Evolutionary conservation across 2,329 filamentous ascomycete species (phyloP).

Genomic region (Didymella exigua): DNA sequence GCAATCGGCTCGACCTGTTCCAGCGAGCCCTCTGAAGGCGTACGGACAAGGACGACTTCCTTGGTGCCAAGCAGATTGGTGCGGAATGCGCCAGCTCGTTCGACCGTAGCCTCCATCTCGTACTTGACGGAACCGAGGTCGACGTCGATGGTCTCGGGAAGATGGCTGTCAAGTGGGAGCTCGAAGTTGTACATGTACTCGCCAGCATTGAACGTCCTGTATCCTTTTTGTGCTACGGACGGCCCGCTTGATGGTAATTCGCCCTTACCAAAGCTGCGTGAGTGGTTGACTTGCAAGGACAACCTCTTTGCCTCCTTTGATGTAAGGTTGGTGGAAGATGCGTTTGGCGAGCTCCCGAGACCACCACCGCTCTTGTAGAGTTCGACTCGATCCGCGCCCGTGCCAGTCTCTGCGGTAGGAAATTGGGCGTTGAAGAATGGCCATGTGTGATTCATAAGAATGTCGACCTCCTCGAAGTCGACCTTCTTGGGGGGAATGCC

Average conservation of each 20-base stretch:
- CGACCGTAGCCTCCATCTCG: slow-evolving; percentile 82
- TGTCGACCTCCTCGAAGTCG: slow-evolving; percentile 82
- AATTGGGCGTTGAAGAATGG: slow-evolving; percentile 89
- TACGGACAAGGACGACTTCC: slow-evolving; percentile 81
- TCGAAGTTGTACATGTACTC: slow-evolving; percentile 81
- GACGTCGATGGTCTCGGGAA: slow-evolving; percentile 83
- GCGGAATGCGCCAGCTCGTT: slow-evolving; percentile 87
- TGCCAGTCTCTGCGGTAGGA: slow-evolving; percentile 62
- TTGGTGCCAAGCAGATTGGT: slow-evolving; percentile 82
- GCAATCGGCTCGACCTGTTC: slow-evolving; percentile 93
- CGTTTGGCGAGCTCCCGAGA: slow-evolving; percentile 54
- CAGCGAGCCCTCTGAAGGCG: slow-evolving; percentile 84
- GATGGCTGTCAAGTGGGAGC: slow-evolving; percentile 76
- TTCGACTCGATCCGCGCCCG: slow-evolving; percentile 67
- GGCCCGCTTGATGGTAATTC: slow-evolving; percentile 64
- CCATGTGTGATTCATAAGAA: slow-evolving; percentile 83
- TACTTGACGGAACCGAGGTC: slow-evolving; percentile 87
- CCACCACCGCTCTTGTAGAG: slow-evolving; percentile 54
- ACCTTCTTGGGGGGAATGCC: slow-evolving; percentile 87
- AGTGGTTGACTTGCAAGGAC: slow-evolving; percentile 80
- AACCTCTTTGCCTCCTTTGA: slow-evolving; percentile 67
- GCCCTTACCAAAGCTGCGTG: slow-evolving; percentile 82
- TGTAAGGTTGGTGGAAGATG: slow-evolving; percentile 52
- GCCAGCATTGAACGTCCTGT: slow-evolving; percentile 81
- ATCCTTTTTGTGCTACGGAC: slow-evolving; percentile 74